These are phyloP conservation scores for Cryptococcus deneoformans DNA, from an alignment of 1,284 basidiomycete species.

Conservation along the genomic window DNA sequence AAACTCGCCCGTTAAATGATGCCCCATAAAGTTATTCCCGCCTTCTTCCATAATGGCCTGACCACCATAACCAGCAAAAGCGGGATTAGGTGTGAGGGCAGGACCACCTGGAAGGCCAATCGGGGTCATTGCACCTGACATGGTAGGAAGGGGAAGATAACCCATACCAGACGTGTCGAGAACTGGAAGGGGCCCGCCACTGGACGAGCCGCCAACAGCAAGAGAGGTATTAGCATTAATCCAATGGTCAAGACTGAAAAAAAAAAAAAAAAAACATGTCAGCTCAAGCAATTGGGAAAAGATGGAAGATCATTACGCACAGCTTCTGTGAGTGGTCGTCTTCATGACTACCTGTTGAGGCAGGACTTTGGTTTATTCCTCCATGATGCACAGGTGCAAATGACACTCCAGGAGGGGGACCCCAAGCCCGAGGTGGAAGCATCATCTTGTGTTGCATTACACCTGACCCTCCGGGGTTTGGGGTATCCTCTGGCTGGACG, in stretches of 20 bases:
- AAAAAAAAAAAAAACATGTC: background rate
- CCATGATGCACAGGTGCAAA: conserved; percentile 18
- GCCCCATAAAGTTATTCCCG: conserved; percentile 3
- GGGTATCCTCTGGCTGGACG: conserved; percentile 17
- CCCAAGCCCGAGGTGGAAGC: conserved; percentile 8
- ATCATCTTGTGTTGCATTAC: conserved; percentile 4
- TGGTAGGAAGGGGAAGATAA: conserved; percentile 12
- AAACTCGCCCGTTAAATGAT: conserved; percentile 5
- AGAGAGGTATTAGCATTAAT: conserved; percentile 43
- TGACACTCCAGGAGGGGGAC: background rate
- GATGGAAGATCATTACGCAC: conserved; percentile 11
- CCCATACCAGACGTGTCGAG: conserved; percentile 9
- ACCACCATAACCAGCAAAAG: conserved; percentile 1
- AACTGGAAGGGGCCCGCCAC: conserved; percentile 18
- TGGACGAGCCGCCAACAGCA: conserved; percentile 30
- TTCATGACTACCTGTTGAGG: conserved; percentile 32
- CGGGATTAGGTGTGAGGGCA: conserved; percentile 4
- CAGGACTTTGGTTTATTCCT: conserved; percentile 21
- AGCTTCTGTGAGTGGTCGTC: conserved; percentile 48
- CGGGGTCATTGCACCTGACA: conserved; percentile 7
- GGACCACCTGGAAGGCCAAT: conserved; percentile 6
- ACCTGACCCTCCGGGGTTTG: conserved; percentile 10
- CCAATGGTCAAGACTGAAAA: conserved; percentile 45
- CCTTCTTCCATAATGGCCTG: conserved; percentile 3
- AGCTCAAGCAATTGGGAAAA: background rate